Evolutionary conservation across 73 alveolate genomes (phyloP).

Genomic region (Loxodes magnus): DNA sequence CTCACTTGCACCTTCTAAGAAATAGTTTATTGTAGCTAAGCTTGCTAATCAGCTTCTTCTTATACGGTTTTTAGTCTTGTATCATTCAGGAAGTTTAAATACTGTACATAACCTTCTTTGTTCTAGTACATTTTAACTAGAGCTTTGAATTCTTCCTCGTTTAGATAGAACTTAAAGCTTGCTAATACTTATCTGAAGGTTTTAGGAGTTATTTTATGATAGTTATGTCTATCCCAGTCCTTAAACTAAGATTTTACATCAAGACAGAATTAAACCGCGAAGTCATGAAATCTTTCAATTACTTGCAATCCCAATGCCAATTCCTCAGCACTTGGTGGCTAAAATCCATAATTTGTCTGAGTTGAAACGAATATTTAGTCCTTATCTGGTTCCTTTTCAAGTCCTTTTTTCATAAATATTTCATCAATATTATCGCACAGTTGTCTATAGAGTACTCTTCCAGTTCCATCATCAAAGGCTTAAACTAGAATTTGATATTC

Average conservation of each 20-base stretch:
- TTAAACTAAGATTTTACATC: conserved; percentile 77
- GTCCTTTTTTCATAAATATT: conserved; percentile 72
- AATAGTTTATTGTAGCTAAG: too few relatives aligned
- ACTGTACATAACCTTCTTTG: conserved; percentile 61
- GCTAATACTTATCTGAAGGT: conserved; percentile 74
- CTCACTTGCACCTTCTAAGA: conserved; percentile 37
- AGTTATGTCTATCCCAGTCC: conserved; percentile 77
- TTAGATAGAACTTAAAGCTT: conserved; percentile 40
- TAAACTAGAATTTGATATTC: conserved; percentile 61
- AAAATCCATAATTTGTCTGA: conserved; percentile 58
- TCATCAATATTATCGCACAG: conserved; percentile 77
- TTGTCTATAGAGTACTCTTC: conserved; percentile 71
- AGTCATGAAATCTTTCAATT: conserved; percentile 30
- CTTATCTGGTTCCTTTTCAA: conserved; percentile 67
- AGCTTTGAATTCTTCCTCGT: conserved; percentile 65
- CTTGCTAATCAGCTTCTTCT: conserved; percentile 23
- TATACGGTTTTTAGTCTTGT: conserved; percentile 45
- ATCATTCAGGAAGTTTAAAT: conserved; percentile 66
- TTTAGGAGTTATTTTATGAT: conserved; percentile 67
- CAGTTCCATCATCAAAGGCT: conserved; percentile 43
- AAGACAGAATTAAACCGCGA: conserved; percentile 55
- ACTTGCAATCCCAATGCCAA: conserved; percentile 48
- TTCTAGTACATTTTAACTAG: conserved; percentile 68
- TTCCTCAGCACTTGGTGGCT: conserved; percentile 44
- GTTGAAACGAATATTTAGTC: conserved; percentile 51